Conservation (phyloP, 2,329 filamentous ascomycete genomes). For the Erysiphe pulchra region DNA sequence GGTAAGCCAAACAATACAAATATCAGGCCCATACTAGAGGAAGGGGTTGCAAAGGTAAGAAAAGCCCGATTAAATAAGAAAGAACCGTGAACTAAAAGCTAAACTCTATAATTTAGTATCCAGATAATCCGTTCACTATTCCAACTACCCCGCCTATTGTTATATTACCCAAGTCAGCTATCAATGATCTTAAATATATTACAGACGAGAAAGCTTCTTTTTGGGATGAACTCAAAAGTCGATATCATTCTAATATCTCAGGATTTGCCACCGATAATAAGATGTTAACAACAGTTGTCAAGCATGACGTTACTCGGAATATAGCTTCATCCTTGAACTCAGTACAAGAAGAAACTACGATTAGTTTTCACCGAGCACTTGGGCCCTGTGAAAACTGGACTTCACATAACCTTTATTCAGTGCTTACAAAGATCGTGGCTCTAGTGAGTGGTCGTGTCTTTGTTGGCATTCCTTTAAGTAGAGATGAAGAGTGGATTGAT, state of each 20-base stretch:
- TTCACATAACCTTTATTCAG: background rate
- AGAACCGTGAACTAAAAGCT: background rate
- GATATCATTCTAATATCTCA: background rate
- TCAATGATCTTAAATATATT: slow-evolving; percentile 1
- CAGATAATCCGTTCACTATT: background rate
- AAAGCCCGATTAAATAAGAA: no score
- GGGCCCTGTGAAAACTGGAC: slow-evolving; percentile 1
- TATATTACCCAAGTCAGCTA: background rate
- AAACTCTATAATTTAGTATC: background rate
- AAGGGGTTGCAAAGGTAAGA: background rate
- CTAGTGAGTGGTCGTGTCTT: slow-evolving; percentile 1
- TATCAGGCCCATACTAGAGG: background rate
- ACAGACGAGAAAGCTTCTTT: background rate
- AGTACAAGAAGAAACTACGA: background rate
- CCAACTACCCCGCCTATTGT: background rate
- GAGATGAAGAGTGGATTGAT: slow-evolving; percentile 1
- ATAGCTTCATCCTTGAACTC: background rate
- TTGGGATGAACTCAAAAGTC: background rate
- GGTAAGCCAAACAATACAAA: background rate
- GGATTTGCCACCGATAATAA: background rate
- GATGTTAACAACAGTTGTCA: background rate
- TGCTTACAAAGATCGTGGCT: background rate
- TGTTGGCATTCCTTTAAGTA: background rate
- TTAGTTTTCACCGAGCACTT: background rate
- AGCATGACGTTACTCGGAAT: background rate